Evolutionary conservation across 495 filamentous ascomycete genomes (phyloP), one percentile per base, ranked within the genome.

Genomic region (Aspergillus coremiiformis): DNA sequence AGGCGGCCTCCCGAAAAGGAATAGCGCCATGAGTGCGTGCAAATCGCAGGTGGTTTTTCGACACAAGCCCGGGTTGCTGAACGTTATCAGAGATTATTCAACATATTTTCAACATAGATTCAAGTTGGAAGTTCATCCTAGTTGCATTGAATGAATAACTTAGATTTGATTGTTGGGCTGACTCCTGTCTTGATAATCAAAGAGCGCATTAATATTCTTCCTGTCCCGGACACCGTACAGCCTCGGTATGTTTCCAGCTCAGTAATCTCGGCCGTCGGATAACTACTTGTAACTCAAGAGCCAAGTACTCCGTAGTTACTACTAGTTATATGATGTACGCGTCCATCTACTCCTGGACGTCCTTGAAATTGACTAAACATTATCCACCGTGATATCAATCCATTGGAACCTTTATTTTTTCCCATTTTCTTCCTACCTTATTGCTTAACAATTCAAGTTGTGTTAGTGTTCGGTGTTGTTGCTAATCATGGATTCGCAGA

Each of bases 401-500:
- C 33, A 22, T 49, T 17, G 22, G n/a, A 1, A 1, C 14, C n/a
- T 1, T 26, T 6, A 17, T 4, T 32, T 17, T 26, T n/a, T 32
- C 8, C 19, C 27, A 17, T 49, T 15, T 37, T n/a, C 32, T 23
- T 42, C 7, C 6, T 41, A 41, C n/a, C n/a, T n/a, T n/a, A n/a
- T n/a, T n/a, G n/a, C n/a, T n/a, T n/a, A n/a, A n/a, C n/a, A n/a
- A n/a, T n/a, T n/a, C n/a, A n/a, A n/a, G n/a, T n/a, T n/a, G n/a
- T n/a, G n/a, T 42, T 23, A 42, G 1, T 42, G 17, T 22, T 43
- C 5, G 12, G 12, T n/a, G 32, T 12, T 35, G 5, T 32, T 53
- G 68, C 39, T n/a, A n/a, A n/a, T n/a, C 32, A 82, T 84, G 79
- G 79, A 83, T 60, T 58, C 75, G 26, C 62, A 73, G 54, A 72